These are phyloP conservation scores for Volvox africanus DNA, from an alignment of 139 green algal species.

Conservation along the genomic window DNA sequence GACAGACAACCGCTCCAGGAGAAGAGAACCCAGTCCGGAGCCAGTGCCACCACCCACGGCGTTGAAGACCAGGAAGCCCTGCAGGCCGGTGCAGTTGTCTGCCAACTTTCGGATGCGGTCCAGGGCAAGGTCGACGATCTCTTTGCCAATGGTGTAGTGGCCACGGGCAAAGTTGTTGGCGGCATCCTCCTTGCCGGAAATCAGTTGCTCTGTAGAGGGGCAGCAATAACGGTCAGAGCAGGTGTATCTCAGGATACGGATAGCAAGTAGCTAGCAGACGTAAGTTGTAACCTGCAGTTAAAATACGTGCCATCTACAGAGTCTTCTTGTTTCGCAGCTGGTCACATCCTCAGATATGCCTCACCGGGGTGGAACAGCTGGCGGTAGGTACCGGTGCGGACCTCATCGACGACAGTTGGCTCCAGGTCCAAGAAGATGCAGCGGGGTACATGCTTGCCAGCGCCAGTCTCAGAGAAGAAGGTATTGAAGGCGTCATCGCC, in stretches of 20 bases:
- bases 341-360: too few species aligned
- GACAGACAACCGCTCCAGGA: conserved; percentile 97
- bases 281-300: too few species aligned
- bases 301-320: too few species aligned
- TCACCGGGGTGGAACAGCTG: conserved; percentile 95
- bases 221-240: too few species aligned
- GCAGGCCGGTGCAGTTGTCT: conserved; percentile 97
- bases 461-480: conserved; percentile 92
- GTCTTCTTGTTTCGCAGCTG: too few species aligned
- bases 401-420: conserved; percentile 97
- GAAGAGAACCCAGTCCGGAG: conserved; percentile 95
- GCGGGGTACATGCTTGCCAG: conserved; percentile 94
- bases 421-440: conserved; percentile 97
- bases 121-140: conserved; percentile 96
- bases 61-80: conserved; percentile 98
- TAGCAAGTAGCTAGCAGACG: too few species aligned
- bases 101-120: conserved; percentile 95
- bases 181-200: conserved; percentile 93
- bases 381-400: conserved; percentile 95
- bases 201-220: conserved; percentile 95
- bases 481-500: conserved; percentile 96
- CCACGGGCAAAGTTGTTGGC: conserved; percentile 82
- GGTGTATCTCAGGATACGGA: too few species aligned
- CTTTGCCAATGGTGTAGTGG: conserved; percentile 96
- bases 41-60: conserved; percentile 95